phyloP scores from a whole-genome alignment of 1,284 basidiomycete species.

The Gymnopus androsaceus region DNA sequence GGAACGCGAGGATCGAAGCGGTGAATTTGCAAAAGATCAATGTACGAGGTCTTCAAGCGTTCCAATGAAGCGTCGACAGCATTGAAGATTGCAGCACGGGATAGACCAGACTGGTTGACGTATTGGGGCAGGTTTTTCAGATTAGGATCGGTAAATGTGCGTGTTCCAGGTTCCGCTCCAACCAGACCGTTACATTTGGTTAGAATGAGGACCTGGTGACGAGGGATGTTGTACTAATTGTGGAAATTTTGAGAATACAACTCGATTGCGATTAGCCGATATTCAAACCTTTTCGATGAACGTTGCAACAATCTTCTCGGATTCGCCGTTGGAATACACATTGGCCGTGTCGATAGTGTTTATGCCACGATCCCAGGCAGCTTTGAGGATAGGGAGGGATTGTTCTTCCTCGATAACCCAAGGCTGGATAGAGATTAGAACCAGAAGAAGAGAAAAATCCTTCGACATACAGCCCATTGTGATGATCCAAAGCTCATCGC shows the following conservation, averaged over 20 bases:
- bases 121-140: conserved; percentile 32
- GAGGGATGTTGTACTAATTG: conserved; percentile 51
- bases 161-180: not conserved
- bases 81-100: conserved; percentile 46
- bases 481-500: conserved; percentile 22
- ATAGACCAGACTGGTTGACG: conserved; percentile 47
- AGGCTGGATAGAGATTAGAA: not conserved
- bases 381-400: conserved; percentile 21
- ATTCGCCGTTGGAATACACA: conserved; percentile 22
- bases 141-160: not conserved
- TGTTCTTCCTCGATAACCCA: conserved; percentile 21
- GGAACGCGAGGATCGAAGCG: conserved; percentile 38
- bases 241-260: not conserved
- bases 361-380: conserved; percentile 24
- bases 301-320: conserved; percentile 21
- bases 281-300: conserved; percentile 25
- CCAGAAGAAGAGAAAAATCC: not conserved
- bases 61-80: conserved; percentile 43
- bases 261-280: not conserved
- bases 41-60: conserved; percentile 44
- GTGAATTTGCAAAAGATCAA: conserved; percentile 51
- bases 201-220: conserved; percentile 50
- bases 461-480: conserved; percentile 16
- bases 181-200: conserved; percentile 39
- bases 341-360: conserved; percentile 27